phyloP scores from a whole-genome alignment of 768 basidiomycete genomes.

The Panaeolus papilionaceus region DNA sequence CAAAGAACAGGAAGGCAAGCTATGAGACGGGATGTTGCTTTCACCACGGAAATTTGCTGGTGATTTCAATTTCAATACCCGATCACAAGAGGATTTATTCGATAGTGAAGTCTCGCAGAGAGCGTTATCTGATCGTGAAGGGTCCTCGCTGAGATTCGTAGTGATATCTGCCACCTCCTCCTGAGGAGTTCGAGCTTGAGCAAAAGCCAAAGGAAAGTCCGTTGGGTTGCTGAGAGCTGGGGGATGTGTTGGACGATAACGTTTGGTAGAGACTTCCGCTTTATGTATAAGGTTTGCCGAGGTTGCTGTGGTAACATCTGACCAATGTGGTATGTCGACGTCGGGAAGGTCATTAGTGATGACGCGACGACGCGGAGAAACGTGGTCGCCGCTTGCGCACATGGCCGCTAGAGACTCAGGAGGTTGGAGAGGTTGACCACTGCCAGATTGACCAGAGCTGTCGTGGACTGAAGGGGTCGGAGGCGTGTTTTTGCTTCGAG shows the following conservation, averaged over 20 bases:
- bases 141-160: slow-evolving; percentile 5
- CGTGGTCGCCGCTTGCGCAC: neutral
- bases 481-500: neutral
- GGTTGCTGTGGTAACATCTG: slow-evolving; percentile 13
- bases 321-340: slow-evolving; percentile 12
- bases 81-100: slow-evolving; percentile 19
- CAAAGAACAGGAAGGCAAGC: slow-evolving; percentile 5
- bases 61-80: slow-evolving; percentile 15
- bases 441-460: neutral
- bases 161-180: slow-evolving; percentile 8
- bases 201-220: neutral
- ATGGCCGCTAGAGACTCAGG: neutral
- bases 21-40: neutral
- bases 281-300: slow-evolving; percentile 5
- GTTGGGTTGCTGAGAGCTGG: slow-evolving; percentile 1
- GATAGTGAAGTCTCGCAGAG: slow-evolving; percentile 14
- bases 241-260: neutral
- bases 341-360: slow-evolving; percentile 6
- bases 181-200: slow-evolving; percentile 2
- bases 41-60: slow-evolving; percentile 3
- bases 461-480: neutral
- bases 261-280: neutral
- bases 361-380: neutral
- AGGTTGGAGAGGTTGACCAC: neutral
- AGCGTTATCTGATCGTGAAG: slow-evolving; percentile 12